A percentile compares a stretch with the other conserved stretches of the same genome.
Conservation (phyloP, 257 asterid genomes). For the Gentiana macrophylla region DNA sequence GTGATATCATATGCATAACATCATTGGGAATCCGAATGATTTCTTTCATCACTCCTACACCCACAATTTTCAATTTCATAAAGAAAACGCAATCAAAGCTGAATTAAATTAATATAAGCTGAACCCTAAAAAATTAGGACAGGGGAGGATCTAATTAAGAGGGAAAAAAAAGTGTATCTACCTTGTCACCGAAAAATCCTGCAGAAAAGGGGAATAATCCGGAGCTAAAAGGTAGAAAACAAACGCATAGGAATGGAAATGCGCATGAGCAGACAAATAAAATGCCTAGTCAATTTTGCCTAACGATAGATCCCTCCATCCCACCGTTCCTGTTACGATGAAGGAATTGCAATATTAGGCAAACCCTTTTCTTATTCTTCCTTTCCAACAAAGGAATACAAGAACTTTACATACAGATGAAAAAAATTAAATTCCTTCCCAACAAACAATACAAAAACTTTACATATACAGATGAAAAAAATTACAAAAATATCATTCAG, state of each 20-base stretch:
- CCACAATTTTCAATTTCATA: too few relatives aligned
- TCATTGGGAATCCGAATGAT: conserved; percentile 75
- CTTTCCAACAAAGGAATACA: too few relatives aligned
- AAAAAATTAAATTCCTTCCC: too few relatives aligned
- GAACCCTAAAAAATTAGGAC: too few relatives aligned
- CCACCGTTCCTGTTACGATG: conserved; percentile 8
- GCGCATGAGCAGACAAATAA: conserved; percentile 1
- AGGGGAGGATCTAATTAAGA: not conserved
- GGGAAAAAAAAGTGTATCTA: conserved; percentile 21
- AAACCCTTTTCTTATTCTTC: too few relatives aligned
- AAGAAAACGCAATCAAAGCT: too few relatives aligned
- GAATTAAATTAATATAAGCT: too few relatives aligned
- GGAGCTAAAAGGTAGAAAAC: conserved; percentile 22
- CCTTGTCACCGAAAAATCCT: conserved; percentile 37
- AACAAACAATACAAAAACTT: too few relatives aligned
- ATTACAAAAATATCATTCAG: too few relatives aligned
- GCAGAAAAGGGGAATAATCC: conserved; percentile 2
- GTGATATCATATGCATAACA: conserved; percentile 20
- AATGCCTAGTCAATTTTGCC: conserved; percentile 21
- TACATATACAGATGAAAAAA: too few relatives aligned
- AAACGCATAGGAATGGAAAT: conserved; percentile 18
- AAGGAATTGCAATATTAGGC: conserved; percentile 50
- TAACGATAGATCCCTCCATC: conserved; percentile 41
- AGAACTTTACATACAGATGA: too few relatives aligned
- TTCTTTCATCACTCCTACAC: conserved; percentile 45